Evolutionary conservation across 2,329 filamentous ascomycete genomes (phyloP).

Genomic region (Rhynchosporium graminicola): DNA sequence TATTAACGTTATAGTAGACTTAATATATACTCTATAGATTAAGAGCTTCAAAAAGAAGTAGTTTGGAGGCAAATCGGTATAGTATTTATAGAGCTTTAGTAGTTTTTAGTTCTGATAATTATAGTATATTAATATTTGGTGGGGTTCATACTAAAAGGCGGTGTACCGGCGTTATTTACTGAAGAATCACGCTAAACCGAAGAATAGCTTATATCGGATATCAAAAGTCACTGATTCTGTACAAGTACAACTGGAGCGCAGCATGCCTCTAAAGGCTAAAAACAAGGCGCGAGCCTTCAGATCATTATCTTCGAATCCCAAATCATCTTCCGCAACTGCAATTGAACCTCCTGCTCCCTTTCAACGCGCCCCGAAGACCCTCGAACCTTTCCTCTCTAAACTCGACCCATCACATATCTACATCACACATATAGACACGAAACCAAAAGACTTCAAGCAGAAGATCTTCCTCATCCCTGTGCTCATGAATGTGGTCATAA

Average conservation of each 20-base stretch:
- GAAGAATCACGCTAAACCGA: no score
- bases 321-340: slow-evolving; percentile 20
- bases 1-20: no score
- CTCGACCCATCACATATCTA: slow-evolving; percentile 77
- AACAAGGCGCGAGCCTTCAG: slow-evolving; percentile 36
- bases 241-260: slow-evolving; percentile 17
- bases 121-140: no score
- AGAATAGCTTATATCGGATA: no score
- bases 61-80: no score
- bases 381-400: slow-evolving; percentile 42
- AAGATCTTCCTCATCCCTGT: slow-evolving; percentile 82
- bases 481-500: slow-evolving; percentile 71
- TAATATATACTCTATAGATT: no score
- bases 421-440: slow-evolving; percentile 78
- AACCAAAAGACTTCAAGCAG: slow-evolving; percentile 70
- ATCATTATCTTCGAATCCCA: slow-evolving; percentile 21
- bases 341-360: slow-evolving; percentile 63
- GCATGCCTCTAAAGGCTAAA: slow-evolving; percentile 39
- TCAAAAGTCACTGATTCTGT: slow-evolving; percentile 1
- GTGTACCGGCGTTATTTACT: no score
- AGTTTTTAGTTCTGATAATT: no score
- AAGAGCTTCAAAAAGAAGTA: no score
- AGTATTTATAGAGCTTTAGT: no score
- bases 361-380: slow-evolving; percentile 54
- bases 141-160: no score